These are phyloP conservation scores for Porodaedalea pini DNA, from an alignment of 1,284 basidiomycete genomes.

Conservation along the genomic window DNA sequence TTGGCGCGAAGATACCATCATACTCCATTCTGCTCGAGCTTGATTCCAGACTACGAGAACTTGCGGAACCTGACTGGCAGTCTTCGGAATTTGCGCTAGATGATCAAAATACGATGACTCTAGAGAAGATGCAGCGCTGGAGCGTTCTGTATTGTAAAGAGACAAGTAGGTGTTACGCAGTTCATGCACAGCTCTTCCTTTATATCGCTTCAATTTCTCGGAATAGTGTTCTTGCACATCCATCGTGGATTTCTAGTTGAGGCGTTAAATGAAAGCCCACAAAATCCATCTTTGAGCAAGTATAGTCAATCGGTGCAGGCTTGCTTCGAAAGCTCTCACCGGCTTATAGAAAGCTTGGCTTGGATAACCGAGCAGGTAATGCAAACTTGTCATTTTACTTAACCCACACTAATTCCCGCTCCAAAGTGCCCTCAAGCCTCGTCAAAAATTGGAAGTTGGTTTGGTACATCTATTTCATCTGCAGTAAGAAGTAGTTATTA, in stretches of 20 bases:
- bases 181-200: no score
- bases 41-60: conserved; percentile 50
- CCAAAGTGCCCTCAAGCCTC: conserved; percentile 28
- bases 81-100: conserved; percentile 30
- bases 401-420: no score
- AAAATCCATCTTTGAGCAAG: conserved; percentile 54
- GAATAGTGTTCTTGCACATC: conserved; percentile 57
- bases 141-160: conserved; percentile 53
- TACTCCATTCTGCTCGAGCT: conserved; percentile 47
- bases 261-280: conserved; percentile 55
- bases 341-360: conserved; percentile 48
- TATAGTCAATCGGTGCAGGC: conserved; percentile 67
- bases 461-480: conserved; percentile 54
- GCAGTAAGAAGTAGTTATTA: conserved; percentile 38
- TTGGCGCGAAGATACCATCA: conserved; percentile 48
- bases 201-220: background rate
- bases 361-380: conserved; percentile 35
- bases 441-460: conserved; percentile 53
- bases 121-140: conserved; percentile 42
- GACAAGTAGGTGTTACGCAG: conserved; percentile 42
- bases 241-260: conserved; percentile 67
- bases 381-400: background rate
- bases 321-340: conserved; percentile 65
- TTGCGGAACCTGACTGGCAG: conserved; percentile 51
- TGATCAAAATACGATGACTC: conserved; percentile 24